These are phyloP conservation scores for Coemansia sp. DNA, from an alignment of 192 early-diverging fungal genomes.

Conservation along the genomic window DNA sequence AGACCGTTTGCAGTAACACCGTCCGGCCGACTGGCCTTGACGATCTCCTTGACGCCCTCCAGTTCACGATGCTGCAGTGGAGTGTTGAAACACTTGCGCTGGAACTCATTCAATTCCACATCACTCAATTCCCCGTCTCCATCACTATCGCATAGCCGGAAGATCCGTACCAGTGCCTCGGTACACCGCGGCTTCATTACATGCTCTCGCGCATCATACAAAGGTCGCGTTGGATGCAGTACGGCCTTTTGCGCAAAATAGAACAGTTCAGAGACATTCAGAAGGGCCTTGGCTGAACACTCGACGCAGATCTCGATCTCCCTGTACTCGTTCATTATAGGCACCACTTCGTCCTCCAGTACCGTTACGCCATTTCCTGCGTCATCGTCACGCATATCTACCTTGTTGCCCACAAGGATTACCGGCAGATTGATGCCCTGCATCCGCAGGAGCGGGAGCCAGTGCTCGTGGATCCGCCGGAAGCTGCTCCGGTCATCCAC, in stretches of 20 bases:
- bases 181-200: constrained; percentile 83
- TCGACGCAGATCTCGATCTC: constrained; percentile 99
- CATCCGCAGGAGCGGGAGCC: constrained; percentile 91
- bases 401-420: constrained; percentile 66
- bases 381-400: constrained; percentile 62
- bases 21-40: constrained; percentile 80
- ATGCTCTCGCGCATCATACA: constrained; percentile 95
- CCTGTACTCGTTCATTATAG: constrained; percentile 99
- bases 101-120: constrained; percentile 93
- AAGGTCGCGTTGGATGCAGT: constrained; percentile 91
- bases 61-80: constrained; percentile 95
- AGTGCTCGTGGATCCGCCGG: constrained; percentile 79
- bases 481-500: constrained; percentile 85
- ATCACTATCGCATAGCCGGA: constrained; percentile 93
- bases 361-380: constrained; percentile 64
- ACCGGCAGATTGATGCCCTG: constrained; percentile 95
- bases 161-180: constrained; percentile 90
- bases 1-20: constrained; percentile 86
- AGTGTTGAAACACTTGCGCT: constrained; percentile 93
- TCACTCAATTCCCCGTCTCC: constrained; percentile 91
- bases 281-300: constrained; percentile 92
- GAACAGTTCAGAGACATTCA: constrained; percentile 99
- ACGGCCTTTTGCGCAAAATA: constrained; percentile 99
- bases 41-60: constrained; percentile 94
- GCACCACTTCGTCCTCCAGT: constrained; percentile 92